A percentile compares a stretch with the other conserved stretches of the same genome.
Evolutionary conservation across 441 rosid species (phyloP).

Genomic region (Populus tomentosa): DNA sequence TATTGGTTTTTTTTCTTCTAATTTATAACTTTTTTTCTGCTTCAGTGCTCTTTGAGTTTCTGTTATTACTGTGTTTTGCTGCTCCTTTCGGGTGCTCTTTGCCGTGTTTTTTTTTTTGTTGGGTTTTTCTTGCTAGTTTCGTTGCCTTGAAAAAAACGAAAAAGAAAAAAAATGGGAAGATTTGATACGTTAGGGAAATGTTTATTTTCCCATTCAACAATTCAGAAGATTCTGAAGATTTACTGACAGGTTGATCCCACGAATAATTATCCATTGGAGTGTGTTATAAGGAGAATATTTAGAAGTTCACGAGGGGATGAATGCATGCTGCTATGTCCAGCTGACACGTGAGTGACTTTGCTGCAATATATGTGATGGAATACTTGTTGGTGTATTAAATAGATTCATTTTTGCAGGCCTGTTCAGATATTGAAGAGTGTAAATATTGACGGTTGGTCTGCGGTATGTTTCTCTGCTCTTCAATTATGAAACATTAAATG

Average conservation of each 20-base stretch:
- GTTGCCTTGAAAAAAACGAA: neutral
- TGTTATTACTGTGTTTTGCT: neutral
- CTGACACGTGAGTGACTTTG: conserved; percentile 67
- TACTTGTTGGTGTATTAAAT: conserved; percentile 7
- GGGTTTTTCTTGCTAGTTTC: neutral
- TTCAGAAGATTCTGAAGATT: conserved; percentile 15
- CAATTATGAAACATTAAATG: neutral
- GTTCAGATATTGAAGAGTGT: conserved; percentile 84
- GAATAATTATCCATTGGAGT: conserved; percentile 71
- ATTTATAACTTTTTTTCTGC: neutral
- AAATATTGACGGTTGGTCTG: conserved; percentile 91
- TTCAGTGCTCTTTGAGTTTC: neutral
- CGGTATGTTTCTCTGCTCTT: conserved; percentile 48
- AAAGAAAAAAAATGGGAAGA: neutral
- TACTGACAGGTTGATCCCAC: conserved; percentile 69
- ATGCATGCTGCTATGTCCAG: conserved; percentile 91
- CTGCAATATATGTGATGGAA: conserved; percentile 3
- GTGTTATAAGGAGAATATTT: conserved; percentile 84
- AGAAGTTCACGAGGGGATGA: conserved; percentile 74
- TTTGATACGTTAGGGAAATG: neutral
- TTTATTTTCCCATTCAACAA: neutral
- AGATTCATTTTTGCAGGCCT: conserved; percentile 66
- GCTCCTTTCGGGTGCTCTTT: neutral
- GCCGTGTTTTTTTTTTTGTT: neutral
- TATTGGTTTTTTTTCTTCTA: neutral